These are phyloP conservation scores for Acidomyces sp. DNA, from an alignment of 495 filamentous ascomycete genomes.

Conservation along the genomic window DNA sequence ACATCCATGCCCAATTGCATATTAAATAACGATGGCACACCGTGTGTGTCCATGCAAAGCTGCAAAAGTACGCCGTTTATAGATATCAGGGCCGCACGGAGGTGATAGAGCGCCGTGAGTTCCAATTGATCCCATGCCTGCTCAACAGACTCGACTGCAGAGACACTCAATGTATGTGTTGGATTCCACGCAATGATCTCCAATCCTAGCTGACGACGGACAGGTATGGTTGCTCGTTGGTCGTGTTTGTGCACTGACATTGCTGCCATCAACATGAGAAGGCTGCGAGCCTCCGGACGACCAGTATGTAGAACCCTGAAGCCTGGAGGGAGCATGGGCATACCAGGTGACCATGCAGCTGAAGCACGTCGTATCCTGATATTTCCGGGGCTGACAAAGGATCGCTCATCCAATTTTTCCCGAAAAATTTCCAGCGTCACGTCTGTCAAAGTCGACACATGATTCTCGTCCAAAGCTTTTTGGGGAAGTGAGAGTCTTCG, in stretches of 20 bases:
- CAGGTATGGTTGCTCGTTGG: neutral
- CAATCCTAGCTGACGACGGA: neutral
- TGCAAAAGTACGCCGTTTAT: constrained; percentile 3
- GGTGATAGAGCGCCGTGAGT: constrained; percentile 9
- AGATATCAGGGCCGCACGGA: constrained; percentile 2
- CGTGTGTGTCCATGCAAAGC: constrained; percentile 1
- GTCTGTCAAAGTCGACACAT: constrained; percentile 5
- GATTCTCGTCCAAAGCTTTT: neutral
- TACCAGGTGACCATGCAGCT: neutral
- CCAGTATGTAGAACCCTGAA: neutral
- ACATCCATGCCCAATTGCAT: constrained; percentile 1
- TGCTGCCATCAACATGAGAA: constrained; percentile 2
- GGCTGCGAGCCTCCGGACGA: constrained; percentile 4
- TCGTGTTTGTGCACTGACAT: neutral
- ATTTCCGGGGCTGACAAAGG: neutral
- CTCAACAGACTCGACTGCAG: neutral
- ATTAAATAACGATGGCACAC: too few relatives aligned
- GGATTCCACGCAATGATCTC: constrained; percentile 13
- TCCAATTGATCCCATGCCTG: neutral
- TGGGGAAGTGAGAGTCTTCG: neutral
- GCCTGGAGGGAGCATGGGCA: neutral
- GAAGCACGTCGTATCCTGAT: too few relatives aligned
- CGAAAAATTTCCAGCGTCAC: constrained; percentile 6
- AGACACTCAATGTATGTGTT: constrained; percentile 1
- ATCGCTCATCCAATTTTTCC: neutral